Base-by-base conservation (phyloP, 169 alveolate species). In the Blepharisma undulans region DNA sequence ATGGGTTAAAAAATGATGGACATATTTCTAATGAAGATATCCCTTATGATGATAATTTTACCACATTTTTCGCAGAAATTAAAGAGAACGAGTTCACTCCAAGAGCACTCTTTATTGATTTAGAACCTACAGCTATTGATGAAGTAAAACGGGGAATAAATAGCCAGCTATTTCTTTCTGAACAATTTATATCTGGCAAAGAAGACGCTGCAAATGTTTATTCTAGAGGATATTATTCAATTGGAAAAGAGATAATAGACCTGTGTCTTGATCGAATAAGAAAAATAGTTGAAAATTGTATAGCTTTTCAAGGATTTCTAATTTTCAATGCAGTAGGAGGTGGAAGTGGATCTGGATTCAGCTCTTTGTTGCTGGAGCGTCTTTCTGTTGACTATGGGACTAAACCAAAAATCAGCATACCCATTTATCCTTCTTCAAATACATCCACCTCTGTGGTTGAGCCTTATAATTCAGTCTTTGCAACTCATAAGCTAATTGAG, bases 301-400 rank as follows among this genome's bases (percentile, higher is more conserved):
- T 99, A 22, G 99, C 99, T 29, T 97, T 98, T 25, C 99, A 99
- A 96, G 99, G 99, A 48, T 99, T 99, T 98, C 93, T 99, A 84
- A 98, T 99, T 98, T 99, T 98, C 97, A 98, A 99, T 95, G 99
- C 99, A 8, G 99, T 98, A 84, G 99, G 99, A 30, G 99, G 99
- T 33, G 99, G 99, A 90, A 99, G 99, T 36, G 99, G 99, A 77
- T 97, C 99, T 79, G 99, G 99, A 30, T 94, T 99, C 48, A 99
- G 99, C 14, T 98, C 99, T 91, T 97, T 99, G 76, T 92, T 99
- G 79, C 97, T 99, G 85, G 99, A 99, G 97, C 97, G 99, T 87
- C 98, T 99, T 84, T 97, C 99, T 6, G 99, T 98, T 80, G 99
- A 99, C 94, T 99, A 99, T 94, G 99, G 99, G 76, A 98, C 98